These are phyloP conservation scores for Collybia mongolica DNA, from an alignment of 768 basidiomycete genomes.

Conservation along the genomic window DNA sequence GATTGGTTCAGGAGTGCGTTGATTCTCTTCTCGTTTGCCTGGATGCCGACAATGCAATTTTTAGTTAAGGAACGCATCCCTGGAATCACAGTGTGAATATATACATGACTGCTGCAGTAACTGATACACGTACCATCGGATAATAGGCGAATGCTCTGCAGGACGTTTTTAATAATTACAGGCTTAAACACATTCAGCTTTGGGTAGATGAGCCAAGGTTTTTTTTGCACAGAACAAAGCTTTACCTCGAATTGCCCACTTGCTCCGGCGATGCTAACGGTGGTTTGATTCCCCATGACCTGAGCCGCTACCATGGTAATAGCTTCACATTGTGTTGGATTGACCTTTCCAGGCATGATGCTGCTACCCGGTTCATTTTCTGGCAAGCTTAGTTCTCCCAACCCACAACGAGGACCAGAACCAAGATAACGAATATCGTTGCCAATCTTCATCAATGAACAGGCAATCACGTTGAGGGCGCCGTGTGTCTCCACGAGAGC, in stretches of 20 bases:
- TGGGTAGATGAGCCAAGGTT: conserved; percentile 7
- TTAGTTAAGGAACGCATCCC: conserved; percentile 92
- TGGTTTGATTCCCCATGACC: conserved; percentile 96
- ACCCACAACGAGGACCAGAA: conserved; percentile 95
- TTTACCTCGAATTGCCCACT: conserved; percentile 96
- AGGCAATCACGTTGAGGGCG: conserved; percentile 94
- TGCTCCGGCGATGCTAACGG: conserved; percentile 89
- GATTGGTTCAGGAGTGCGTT: conserved; percentile 88
- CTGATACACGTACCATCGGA: conserved; percentile 68
- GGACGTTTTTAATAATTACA: conserved; percentile 95
- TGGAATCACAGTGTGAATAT: conserved; percentile 21
- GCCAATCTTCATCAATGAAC: conserved; percentile 98
- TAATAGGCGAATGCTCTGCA: conserved; percentile 92
- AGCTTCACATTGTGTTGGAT: conserved; percentile 99
- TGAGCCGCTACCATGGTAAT: conserved; percentile 98
- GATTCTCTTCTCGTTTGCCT: conserved; percentile 96
- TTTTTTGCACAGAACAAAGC: neutral
- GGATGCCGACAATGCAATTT: conserved; percentile 94
- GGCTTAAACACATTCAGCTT: conserved; percentile 99
- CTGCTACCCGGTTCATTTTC: conserved; percentile 99
- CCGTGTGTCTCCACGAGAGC: conserved; percentile 97
- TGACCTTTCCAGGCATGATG: conserved; percentile 99
- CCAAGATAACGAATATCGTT: conserved; percentile 98
- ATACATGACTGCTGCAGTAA: conserved; percentile 7
- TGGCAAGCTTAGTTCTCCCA: conserved; percentile 91